Percentiles rank a stretch among this genome's conserved stretches.
phyloP scores from a whole-genome alignment of 192 early-diverging fungal genomes.

The Podochytrium sp. region DNA sequence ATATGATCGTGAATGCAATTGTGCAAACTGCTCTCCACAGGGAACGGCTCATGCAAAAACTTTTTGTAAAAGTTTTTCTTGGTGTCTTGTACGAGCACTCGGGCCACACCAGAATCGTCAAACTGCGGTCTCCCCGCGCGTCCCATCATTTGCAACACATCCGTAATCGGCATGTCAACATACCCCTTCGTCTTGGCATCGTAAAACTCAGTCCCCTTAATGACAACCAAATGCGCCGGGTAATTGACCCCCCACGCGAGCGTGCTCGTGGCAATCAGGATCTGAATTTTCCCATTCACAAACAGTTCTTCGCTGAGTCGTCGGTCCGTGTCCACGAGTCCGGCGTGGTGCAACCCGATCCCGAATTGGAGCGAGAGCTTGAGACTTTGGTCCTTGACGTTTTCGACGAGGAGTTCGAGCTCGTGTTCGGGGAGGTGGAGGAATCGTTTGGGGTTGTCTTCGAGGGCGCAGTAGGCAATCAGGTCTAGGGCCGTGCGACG shows the following conservation, averaged over 20 bases:
- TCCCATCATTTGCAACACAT: constrained; percentile 99
- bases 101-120: constrained; percentile 89
- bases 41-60: constrained; percentile 91
- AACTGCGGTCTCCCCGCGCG: constrained; percentile 96
- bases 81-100: constrained; percentile 90
- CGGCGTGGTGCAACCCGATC: constrained; percentile 97
- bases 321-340: constrained; percentile 85
- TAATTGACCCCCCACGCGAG: constrained; percentile 98
- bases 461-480: constrained; percentile 88
- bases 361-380: constrained; percentile 87
- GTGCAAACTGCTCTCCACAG: constrained; percentile 61
- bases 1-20: constrained; percentile 79
- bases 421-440: constrained; percentile 83
- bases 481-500: constrained; percentile 96
- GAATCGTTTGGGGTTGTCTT: constrained; percentile 91
- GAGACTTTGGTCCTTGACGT: constrained; percentile 81
- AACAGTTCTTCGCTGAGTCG: constrained; percentile 92
- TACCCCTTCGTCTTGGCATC: constrained; percentile 89
- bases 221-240: constrained; percentile 95
- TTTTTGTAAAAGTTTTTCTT: constrained; percentile 99
- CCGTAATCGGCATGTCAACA: constrained; percentile 96
- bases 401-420: constrained; percentile 70
- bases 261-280: constrained; percentile 93
- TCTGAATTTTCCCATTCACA: constrained; percentile 92
- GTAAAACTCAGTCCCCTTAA: constrained; percentile 98